Percentiles rank a stretch among this genome's conserved stretches.
phyloP scores from a whole-genome alignment of 148 eudicot genomes.

The Pharnaceum exiguum region DNA sequence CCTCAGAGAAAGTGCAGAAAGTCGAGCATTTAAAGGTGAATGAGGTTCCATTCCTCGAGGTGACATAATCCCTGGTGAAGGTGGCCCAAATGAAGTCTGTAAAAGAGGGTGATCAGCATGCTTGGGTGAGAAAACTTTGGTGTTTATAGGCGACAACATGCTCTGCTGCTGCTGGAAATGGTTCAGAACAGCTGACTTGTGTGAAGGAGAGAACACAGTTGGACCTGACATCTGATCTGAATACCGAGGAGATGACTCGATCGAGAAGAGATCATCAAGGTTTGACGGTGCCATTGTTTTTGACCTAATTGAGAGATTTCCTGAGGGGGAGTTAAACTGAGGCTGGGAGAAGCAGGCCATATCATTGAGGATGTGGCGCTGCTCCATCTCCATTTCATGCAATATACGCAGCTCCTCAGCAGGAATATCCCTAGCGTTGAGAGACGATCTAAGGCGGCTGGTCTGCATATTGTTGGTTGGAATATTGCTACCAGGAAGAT shows the following conservation, averaged over 20 bases:
- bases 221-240: constrained; percentile 32
- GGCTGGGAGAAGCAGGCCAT: constrained; percentile 30
- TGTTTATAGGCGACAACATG: constrained; percentile 41
- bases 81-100: constrained; percentile 35
- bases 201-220: constrained; percentile 43
- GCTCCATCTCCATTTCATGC: constrained; percentile 33
- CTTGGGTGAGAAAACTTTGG: constrained; percentile 37
- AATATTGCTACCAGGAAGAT: constrained; percentile 36
- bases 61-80: constrained; percentile 44
- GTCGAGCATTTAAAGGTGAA: constrained; percentile 38
- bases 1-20: constrained; percentile 30
- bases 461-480: constrained; percentile 35
- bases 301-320: constrained; percentile 23
- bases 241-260: constrained; percentile 47
- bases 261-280: constrained; percentile 40
- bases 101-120: constrained; percentile 27
- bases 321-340: constrained; percentile 23
- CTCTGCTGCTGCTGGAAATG: constrained; percentile 54
- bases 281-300: constrained; percentile 38
- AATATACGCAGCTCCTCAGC: constrained; percentile 22
- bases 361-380: constrained; percentile 28
- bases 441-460: constrained; percentile 39
- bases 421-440: constrained; percentile 37
- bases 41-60: constrained; percentile 38
- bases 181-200: constrained; percentile 38